These are phyloP conservation scores for Rutidosis leptorrhynchoides DNA, from an alignment of 129 eudicot genomes.

Conservation along the genomic window DNA sequence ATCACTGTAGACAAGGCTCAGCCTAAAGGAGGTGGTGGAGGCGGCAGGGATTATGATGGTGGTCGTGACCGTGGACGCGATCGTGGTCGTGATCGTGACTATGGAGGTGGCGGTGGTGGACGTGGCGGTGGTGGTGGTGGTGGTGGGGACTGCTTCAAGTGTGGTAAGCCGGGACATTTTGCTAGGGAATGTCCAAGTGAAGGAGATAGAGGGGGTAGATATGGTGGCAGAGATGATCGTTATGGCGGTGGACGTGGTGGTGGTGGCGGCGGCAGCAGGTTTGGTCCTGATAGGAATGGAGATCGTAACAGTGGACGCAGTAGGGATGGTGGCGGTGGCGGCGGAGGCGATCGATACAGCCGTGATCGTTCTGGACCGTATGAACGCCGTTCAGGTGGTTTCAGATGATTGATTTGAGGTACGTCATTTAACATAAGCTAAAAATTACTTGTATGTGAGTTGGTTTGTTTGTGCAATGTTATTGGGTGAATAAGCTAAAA, in stretches of 20 bases:
- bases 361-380: slow-evolving; percentile 98
- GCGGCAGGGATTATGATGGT: slow-evolving; percentile 64
- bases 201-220: slow-evolving; percentile 68
- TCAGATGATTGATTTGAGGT: slow-evolving; percentile 42
- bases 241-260: slow-evolving; percentile 72
- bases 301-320: slow-evolving; percentile 74
- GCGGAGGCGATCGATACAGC: slow-evolving; percentile 73
- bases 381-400: slow-evolving; percentile 70
- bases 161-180: slow-evolving; percentile 99
- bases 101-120: slow-evolving; percentile 61
- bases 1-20: slow-evolving; percentile 96
- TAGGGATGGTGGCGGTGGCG: slow-evolving; percentile 70
- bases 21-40: slow-evolving; percentile 66
- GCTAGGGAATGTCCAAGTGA: slow-evolving; percentile 97
- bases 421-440: neutral
- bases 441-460: neutral
- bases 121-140: slow-evolving; percentile 61
- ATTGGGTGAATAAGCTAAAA: neutral
- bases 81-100: slow-evolving; percentile 59
- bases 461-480: neutral
- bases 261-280: slow-evolving; percentile 60
- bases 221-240: slow-evolving; percentile 72
- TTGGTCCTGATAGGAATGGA: slow-evolving; percentile 85
- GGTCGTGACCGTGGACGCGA: slow-evolving; percentile 66
- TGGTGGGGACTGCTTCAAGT: slow-evolving; percentile 91